These are phyloP conservation scores for Rubia balearica DNA, from an alignment of 305 asterid genomes.

Conservation along the genomic window DNA sequence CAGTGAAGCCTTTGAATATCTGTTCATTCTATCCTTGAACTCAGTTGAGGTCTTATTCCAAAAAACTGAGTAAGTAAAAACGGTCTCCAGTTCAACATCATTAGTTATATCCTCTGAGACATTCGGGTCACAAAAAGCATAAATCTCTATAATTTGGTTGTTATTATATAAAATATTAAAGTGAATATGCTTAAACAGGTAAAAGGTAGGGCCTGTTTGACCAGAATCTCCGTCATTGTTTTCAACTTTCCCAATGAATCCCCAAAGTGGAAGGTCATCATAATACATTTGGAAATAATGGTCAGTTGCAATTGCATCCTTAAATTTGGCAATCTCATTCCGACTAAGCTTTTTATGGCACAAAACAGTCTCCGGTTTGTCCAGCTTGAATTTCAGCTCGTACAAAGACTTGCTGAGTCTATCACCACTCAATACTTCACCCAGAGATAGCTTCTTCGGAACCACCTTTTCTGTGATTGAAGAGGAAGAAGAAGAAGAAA, in stretches of 20 bases:
- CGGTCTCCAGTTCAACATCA: constrained; percentile 40
- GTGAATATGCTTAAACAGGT: constrained; percentile 59
- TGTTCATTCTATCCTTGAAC: constrained; percentile 55
- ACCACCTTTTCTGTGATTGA: constrained; percentile 46
- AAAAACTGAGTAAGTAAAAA: constrained; percentile 58
- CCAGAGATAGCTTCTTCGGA: constrained; percentile 59
- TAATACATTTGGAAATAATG: constrained; percentile 81
- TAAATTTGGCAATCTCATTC: constrained; percentile 52
- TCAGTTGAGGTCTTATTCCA: constrained; percentile 51
- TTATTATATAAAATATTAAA: constrained; percentile 65
- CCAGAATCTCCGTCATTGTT: constrained; percentile 38
- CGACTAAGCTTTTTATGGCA: constrained; percentile 51
- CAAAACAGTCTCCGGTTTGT: constrained; percentile 45
- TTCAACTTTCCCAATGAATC: constrained; percentile 84
- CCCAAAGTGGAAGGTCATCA: constrained; percentile 95
- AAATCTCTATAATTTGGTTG: constrained; percentile 65
- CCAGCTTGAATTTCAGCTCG: constrained; percentile 51
- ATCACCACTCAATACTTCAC: constrained; percentile 75
- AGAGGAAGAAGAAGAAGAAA: constrained; percentile 11
- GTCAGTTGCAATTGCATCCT: constrained; percentile 51
- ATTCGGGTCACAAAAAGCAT: constrained; percentile 69
- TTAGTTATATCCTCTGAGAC: constrained; percentile 58
- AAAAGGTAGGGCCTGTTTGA: constrained; percentile 43
- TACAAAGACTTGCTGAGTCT: constrained; percentile 52
- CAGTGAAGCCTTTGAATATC: constrained; percentile 53